Evolutionary conservation across 345 rosid genomes (phyloP).

Genomic region (Acer saccharum): DNA sequence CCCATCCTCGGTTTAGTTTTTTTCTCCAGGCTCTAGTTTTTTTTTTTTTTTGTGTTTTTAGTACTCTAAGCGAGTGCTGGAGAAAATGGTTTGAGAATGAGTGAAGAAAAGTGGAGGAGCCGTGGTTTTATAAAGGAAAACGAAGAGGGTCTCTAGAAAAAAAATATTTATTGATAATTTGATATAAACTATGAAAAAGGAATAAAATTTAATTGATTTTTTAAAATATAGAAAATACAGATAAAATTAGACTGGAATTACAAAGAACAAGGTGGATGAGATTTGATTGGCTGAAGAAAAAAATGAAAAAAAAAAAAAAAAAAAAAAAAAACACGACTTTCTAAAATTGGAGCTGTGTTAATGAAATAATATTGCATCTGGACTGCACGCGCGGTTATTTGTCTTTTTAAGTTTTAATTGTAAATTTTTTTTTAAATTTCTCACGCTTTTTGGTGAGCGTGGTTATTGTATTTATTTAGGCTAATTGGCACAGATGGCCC

Average conservation of each 20-base stretch:
- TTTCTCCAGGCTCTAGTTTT: neutral
- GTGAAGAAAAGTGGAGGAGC: neutral
- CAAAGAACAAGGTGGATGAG: conserved; percentile 17
- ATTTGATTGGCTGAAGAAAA: conserved; percentile 11
- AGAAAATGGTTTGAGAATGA: neutral
- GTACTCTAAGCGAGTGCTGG: neutral
- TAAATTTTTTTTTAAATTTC: too few species aligned
- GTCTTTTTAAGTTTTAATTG: too few species aligned
- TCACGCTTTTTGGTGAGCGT: neutral
- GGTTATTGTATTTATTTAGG: too few species aligned
- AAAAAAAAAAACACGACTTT: neutral
- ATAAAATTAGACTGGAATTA: too few species aligned
- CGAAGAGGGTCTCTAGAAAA: neutral
- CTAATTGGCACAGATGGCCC: too few species aligned
- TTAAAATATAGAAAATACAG: neutral
- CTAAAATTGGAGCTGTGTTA: neutral
- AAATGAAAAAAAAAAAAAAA: neutral
- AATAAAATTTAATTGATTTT: neutral
- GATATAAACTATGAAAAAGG: neutral
- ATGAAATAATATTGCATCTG: neutral
- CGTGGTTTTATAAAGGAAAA: conserved; percentile 5
- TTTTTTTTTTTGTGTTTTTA: neutral
- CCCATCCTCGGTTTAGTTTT: conserved; percentile 37
- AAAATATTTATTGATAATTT: neutral
- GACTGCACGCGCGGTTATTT: too few species aligned